These are phyloP conservation scores for Sclerotinia subarctica DNA, from an alignment of 2,329 filamentous ascomycete genomes.

Conservation along the genomic window DNA sequence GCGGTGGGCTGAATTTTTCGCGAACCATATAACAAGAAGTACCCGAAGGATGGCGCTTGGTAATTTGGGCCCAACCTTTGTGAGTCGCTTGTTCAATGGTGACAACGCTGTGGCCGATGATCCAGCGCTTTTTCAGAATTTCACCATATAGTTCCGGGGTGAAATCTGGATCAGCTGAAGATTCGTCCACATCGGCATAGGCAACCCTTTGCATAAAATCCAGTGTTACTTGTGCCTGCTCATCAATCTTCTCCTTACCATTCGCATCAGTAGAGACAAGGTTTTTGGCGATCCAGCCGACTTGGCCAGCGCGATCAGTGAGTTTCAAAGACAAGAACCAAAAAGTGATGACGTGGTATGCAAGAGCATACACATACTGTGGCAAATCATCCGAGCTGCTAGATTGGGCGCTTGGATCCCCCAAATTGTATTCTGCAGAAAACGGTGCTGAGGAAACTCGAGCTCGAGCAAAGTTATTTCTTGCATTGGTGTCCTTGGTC, in stretches of 20 bases:
- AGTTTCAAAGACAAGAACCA: conserved; percentile 93
- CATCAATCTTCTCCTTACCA: conserved; percentile 74
- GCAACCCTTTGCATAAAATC: conserved; percentile 92
- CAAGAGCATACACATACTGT: conserved; percentile 89
- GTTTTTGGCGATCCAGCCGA: conserved; percentile 86
- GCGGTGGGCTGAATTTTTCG: conserved; percentile 57
- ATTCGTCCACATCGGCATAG: conserved; percentile 82
- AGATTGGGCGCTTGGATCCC: conserved; percentile 41
- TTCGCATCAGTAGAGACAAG: conserved; percentile 73
- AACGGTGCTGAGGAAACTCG: conserved; percentile 29
- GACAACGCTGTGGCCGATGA: conserved; percentile 70
- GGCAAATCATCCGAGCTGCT: conserved; percentile 70
- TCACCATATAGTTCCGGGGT: conserved; percentile 62
- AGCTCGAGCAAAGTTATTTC: conserved; percentile 40
- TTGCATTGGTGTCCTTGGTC: conserved; percentile 38
- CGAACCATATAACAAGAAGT: conserved; percentile 53
- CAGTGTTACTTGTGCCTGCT: conserved; percentile 89
- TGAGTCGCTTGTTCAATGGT: conserved; percentile 68
- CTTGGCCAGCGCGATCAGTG: conserved; percentile 76
- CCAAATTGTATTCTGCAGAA: conserved; percentile 41
- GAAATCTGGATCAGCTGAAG: conserved; percentile 62
- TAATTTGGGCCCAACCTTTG: conserved; percentile 67
- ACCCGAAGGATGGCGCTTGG: conserved; percentile 68
- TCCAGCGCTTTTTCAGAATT: conserved; percentile 65
- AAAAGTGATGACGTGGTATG: conserved; percentile 92